Evolutionary conservation across 1,139 yeast genomes (phyloP).

Genomic region (Pichia sp.): DNA sequence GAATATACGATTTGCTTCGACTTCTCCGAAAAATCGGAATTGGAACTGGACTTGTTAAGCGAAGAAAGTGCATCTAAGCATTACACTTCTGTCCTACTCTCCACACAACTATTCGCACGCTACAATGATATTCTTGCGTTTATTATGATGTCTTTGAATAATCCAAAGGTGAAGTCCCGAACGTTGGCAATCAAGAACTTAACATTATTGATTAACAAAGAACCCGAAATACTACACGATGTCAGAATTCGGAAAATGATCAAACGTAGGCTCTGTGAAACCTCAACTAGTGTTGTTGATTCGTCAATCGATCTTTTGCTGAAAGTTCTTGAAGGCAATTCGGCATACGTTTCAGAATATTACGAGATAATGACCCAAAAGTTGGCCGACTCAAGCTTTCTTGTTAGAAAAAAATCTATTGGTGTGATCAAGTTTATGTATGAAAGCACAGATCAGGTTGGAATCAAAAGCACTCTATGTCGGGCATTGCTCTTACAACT

Average conservation of each 20-base stretch:
- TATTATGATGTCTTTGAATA: slow-evolving; percentile 42
- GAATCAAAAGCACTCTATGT: slow-evolving; percentile 38
- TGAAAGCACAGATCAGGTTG: slow-evolving; percentile 23
- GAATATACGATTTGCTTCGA: no score
- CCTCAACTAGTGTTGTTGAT: slow-evolving; percentile 67
- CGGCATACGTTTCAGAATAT: slow-evolving; percentile 40
- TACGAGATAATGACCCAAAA: slow-evolving; percentile 44
- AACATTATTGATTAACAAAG: slow-evolving; percentile 42
- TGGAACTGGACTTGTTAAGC: background rate
- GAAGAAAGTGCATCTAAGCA: background rate
- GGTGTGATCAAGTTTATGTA: slow-evolving; percentile 47
- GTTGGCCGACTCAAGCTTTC: slow-evolving; percentile 51
- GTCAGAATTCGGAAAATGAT: slow-evolving; percentile 48
- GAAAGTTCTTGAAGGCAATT: slow-evolving; percentile 39
- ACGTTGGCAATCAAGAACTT: slow-evolving; percentile 60
- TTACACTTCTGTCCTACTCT: slow-evolving; percentile 12
- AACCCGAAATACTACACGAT: slow-evolving; percentile 41
- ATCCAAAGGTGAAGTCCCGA: slow-evolving; percentile 51
- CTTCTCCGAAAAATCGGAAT: background rate
- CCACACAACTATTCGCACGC: slow-evolving; percentile 29
- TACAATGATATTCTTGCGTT: slow-evolving; percentile 50
- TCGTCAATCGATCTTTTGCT: slow-evolving; percentile 65
- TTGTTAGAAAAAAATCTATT: slow-evolving; percentile 59
- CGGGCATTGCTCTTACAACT: slow-evolving; percentile 45
- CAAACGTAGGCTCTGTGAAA: slow-evolving; percentile 45